Conservation (phyloP, 768 basidiomycete species). For the Tubosaeta sp. region DNA sequence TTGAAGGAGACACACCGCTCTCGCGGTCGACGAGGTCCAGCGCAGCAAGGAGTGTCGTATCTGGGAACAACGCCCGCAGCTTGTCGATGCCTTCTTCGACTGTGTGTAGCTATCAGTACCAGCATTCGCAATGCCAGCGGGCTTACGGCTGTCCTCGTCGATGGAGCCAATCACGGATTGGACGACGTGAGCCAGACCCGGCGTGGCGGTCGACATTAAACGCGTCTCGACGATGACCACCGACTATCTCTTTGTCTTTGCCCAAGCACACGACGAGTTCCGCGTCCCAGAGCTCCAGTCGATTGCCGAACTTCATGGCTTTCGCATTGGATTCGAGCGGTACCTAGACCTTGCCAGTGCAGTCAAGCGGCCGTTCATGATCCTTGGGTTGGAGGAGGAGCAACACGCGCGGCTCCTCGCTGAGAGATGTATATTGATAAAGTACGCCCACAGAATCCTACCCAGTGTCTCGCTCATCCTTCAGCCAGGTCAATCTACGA, state of each 20-base stretch:
- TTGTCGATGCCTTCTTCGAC: conserved; percentile 54
- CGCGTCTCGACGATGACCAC: not conserved
- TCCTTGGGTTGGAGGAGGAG: conserved; percentile 63
- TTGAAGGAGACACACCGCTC: conserved; percentile 43
- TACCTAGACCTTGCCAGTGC: conserved; percentile 46
- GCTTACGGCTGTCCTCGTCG: conserved; percentile 31
- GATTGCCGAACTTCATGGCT: conserved; percentile 67
- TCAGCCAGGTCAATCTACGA: conserved; percentile 67
- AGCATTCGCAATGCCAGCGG: not conserved
- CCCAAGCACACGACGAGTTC: conserved; percentile 78
- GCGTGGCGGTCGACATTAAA: conserved; percentile 18
- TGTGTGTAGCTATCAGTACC: conserved; percentile 11
- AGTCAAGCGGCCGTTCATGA: conserved; percentile 63
- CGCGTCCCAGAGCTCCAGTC: conserved; percentile 80
- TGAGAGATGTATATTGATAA: conserved; percentile 75
- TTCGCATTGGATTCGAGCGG: conserved; percentile 46
- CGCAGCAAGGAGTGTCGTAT: conserved; percentile 61
- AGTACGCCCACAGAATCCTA: conserved; percentile 41
- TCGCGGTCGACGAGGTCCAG: conserved; percentile 73
- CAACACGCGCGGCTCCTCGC: conserved; percentile 73
- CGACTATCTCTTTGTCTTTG: conserved; percentile 68
- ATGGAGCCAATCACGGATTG: conserved; percentile 34
- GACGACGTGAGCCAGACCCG: conserved; percentile 21
- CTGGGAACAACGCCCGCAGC: conserved; percentile 57
- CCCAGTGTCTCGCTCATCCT: not conserved